A percentile compares a stretch with the other conserved stretches of the same genome.
phyloP scores from a whole-genome alignment of 345 rosid genomes.

The Linum trigynum region DNA sequence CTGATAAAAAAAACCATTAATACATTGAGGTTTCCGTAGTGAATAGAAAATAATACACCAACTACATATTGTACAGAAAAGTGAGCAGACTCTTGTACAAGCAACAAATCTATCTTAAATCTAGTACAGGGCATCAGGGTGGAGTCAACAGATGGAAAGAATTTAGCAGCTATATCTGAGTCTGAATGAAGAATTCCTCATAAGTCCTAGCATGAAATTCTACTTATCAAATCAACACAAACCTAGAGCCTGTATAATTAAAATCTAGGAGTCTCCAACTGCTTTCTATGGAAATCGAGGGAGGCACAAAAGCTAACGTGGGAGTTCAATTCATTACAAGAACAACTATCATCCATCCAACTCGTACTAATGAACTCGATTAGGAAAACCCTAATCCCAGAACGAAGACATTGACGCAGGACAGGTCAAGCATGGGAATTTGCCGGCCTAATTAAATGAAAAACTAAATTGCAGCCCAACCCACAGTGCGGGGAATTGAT shows the following conservation, averaged over 20 bases:
- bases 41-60: not conserved
- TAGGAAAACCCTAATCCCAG: not conserved
- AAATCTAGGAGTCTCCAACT: no score
- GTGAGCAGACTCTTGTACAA: not conserved
- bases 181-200: no score
- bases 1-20: slow-evolving; percentile 24
- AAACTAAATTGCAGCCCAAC: not conserved
- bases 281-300: no score
- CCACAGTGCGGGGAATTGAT: not conserved
- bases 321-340: no score
- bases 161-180: no score
- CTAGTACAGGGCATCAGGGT: not conserved
- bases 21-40: not conserved
- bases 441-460: not conserved
- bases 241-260: no score
- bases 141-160: not conserved
- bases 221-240: no score
- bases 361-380: no score
- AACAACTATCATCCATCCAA: no score
- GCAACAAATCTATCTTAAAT: not conserved
- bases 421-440: not conserved
- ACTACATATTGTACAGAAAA: not conserved
- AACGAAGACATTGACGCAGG: not conserved
- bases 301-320: no score
- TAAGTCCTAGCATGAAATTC: no score